These are phyloP conservation scores for Fusarium dimerum DNA, from an alignment of 2,329 filamentous ascomycete genomes.

Conservation along the genomic window DNA sequence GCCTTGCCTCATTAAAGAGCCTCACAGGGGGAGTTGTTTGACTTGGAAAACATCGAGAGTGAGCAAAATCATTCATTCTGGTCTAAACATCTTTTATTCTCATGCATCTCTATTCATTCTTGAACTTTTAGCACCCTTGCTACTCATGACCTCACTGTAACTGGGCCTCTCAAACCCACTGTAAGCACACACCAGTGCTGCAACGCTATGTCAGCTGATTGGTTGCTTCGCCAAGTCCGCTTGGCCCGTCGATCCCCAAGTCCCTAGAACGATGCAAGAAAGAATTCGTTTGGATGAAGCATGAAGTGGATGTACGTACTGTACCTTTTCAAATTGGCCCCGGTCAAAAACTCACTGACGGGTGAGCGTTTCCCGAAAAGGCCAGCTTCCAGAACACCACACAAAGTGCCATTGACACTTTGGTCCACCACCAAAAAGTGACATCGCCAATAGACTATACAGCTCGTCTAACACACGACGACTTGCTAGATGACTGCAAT, in stretches of 20 bases:
- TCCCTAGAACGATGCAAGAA: not conserved
- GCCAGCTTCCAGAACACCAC: conserved; percentile 31
- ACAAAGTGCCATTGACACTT: conserved; percentile 5
- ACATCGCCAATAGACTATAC: conserved; percentile 8
- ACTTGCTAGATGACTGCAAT: conserved; percentile 3
- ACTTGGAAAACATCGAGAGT: too few relatives aligned
- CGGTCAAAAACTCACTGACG: conserved; percentile 23
- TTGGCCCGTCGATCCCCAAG: conserved; percentile 12
- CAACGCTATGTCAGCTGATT: conserved; percentile 9
- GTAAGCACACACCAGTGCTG: not conserved
- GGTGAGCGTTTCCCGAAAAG: conserved; percentile 27
- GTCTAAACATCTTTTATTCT: not conserved
- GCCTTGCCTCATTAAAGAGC: not conserved
- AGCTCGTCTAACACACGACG: not conserved
- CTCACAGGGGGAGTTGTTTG: too few relatives aligned
- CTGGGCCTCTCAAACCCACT: conserved; percentile 2
- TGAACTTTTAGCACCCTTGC: conserved; percentile 15
- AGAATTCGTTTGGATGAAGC: conserved; percentile 8
- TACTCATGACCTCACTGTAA: conserved; percentile 27
- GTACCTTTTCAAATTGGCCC: conserved; percentile 3
- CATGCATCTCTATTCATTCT: not conserved
- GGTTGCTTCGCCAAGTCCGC: conserved; percentile 14
- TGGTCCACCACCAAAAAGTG: conserved; percentile 4
- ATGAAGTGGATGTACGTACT: conserved; percentile 2
- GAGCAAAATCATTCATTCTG: too few relatives aligned